Percentiles rank a stretch among this genome's conserved stretches.
phyloP scores from a whole-genome alignment of 2,329 filamentous ascomycete species.

The Samsoniella hepiali region DNA sequence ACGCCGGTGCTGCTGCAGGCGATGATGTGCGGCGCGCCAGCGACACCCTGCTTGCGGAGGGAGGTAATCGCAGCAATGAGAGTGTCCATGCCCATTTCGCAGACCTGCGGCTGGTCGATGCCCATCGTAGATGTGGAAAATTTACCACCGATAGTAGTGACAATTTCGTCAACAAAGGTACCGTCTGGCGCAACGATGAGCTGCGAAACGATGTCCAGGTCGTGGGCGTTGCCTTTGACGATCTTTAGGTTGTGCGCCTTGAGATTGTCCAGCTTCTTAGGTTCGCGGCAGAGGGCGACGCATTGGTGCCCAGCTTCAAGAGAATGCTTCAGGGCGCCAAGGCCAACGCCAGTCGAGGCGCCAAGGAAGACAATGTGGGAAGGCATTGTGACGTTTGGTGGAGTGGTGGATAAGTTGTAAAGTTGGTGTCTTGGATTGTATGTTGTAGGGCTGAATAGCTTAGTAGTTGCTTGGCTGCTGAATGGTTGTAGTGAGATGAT shows the following conservation, averaged over 20 bases:
- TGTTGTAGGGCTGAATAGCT: background rate
- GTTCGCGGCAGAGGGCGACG: slow-evolving; percentile 48
- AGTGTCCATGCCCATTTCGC: slow-evolving; percentile 40
- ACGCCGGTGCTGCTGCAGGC: slow-evolving; percentile 41
- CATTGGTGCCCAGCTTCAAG: slow-evolving; percentile 46
- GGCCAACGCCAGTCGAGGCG: slow-evolving; percentile 48
- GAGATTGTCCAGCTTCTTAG: slow-evolving; percentile 43
- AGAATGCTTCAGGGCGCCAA: slow-evolving; percentile 43
- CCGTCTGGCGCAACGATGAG: slow-evolving; percentile 33
- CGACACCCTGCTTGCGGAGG: slow-evolving; percentile 27
- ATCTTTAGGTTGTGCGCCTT: slow-evolving; percentile 43
- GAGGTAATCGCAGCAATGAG: slow-evolving; percentile 40
- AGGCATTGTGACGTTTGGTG: background rate
- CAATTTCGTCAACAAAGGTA: slow-evolving; percentile 42
- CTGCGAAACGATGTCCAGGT: slow-evolving; percentile 35
- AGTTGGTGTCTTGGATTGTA: background rate
- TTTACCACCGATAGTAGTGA: slow-evolving; percentile 46
- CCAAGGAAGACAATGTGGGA: slow-evolving; percentile 49
- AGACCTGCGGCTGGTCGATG: slow-evolving; percentile 47
- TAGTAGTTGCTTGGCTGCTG: background rate
- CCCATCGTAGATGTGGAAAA: slow-evolving; percentile 32
- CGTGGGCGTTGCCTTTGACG: slow-evolving; percentile 46
- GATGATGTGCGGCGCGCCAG: slow-evolving; percentile 33
- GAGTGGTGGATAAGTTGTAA: background rate
- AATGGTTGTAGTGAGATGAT: background rate